Evolutionary conservation across 2,329 filamentous ascomycete genomes (phyloP).

Genomic region (Bisporella sp.): DNA sequence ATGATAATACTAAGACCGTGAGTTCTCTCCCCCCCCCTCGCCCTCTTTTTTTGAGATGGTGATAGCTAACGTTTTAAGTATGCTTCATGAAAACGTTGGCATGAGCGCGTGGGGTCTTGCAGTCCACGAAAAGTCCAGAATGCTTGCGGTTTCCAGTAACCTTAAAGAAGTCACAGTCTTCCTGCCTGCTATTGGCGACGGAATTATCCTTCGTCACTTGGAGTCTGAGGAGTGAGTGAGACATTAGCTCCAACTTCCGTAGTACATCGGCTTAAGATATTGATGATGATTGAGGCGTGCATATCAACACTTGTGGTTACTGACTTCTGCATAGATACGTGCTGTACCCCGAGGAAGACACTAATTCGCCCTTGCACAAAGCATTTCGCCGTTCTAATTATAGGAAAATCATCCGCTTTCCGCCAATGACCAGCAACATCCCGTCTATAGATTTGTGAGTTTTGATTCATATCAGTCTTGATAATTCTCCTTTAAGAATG

Average conservation of each 20-base stretch:
- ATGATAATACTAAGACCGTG: constrained; percentile 11
- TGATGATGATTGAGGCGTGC: not conserved
- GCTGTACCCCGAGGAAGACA: no score
- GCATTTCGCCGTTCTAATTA: no score
- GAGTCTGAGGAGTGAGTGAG: constrained; percentile 30
- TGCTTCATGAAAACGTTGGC: constrained; percentile 72
- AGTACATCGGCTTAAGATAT: not conserved
- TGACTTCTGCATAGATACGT: no score
- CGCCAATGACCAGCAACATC: no score
- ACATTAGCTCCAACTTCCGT: constrained; percentile 12
- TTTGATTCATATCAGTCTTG: no score
- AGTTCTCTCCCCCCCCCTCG: no score
- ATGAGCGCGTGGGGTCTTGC: constrained; percentile 77
- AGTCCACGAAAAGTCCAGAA: constrained; percentile 3
- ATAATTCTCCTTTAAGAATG: no score
- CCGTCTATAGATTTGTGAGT: no score
- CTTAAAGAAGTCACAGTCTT: constrained; percentile 49
- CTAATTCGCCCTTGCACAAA: no score
- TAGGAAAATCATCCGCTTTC: no score
- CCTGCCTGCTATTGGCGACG: not conserved
- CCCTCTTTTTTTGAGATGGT: not conserved
- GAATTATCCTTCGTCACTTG: no score
- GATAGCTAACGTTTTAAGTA: constrained; percentile 26
- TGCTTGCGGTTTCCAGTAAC: constrained; percentile 85
- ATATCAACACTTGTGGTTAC: no score